Conservation (phyloP, 2,329 filamentous ascomycete genomes). For the Neonectria neomacrospora region DNA sequence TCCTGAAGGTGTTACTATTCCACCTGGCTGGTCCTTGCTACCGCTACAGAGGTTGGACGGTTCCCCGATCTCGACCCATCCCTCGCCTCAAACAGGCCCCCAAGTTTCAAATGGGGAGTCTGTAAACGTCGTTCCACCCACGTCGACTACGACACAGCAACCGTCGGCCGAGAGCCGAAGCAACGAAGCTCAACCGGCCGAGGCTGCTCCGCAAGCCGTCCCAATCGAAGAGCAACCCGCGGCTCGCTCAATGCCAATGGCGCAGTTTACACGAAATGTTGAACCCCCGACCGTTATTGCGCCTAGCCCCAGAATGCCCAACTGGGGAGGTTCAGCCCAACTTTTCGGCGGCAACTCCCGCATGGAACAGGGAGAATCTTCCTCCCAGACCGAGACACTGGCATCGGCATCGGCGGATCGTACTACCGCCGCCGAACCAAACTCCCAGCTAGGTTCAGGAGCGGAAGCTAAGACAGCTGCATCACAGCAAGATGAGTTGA, state of each 20-base stretch:
- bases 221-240: constrained; percentile 22
- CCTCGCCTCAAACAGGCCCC: constrained; percentile 38
- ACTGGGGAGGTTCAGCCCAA: constrained; percentile 63
- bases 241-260: constrained; percentile 21
- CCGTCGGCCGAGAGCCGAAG: constrained; percentile 29
- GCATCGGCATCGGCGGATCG: constrained; percentile 15
- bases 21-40: constrained; percentile 72
- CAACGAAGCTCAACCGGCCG: constrained; percentile 29
- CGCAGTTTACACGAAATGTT: constrained; percentile 27
- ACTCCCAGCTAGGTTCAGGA: constrained; percentile 16
- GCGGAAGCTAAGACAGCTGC: constrained; percentile 22
- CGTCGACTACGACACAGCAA: constrained; percentile 29
- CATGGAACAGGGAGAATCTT: constrained; percentile 38
- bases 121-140: constrained; percentile 22
- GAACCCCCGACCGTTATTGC: constrained; percentile 55
- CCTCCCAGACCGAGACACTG: constrained; percentile 27
- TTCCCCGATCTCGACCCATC: constrained; percentile 37
- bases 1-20: constrained; percentile 72
- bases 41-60: constrained; percentile 67
- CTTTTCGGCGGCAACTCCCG: constrained; percentile 54
- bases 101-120: constrained; percentile 31
- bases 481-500: constrained; percentile 24
- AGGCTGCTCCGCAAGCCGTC: constrained; percentile 11
- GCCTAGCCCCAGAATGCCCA: constrained; percentile 60
- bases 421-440: constrained; percentile 7